phyloP scores from a whole-genome alignment of 2,329 filamentous ascomycete genomes.

The Coniella vitis region DNA sequence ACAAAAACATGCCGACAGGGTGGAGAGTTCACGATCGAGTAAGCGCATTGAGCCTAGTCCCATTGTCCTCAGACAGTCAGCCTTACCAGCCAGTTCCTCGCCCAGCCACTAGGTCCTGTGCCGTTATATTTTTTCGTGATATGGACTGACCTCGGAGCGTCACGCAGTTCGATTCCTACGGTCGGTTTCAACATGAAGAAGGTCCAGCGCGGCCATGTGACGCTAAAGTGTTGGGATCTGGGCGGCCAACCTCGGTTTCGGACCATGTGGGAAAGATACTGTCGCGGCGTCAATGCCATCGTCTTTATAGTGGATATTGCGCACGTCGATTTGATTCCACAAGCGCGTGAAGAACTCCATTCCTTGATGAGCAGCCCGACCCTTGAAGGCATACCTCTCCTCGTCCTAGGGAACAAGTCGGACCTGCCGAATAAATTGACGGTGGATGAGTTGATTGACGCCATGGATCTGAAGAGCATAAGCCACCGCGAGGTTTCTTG shows the following conservation, averaged over 20 bases:
- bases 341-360: constrained; percentile 89
- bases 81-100: not conserved
- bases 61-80: constrained; percentile 17
- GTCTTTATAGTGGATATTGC: constrained; percentile 98
- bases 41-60: constrained; percentile 39
- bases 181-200: constrained; percentile 99
- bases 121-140: constrained; percentile 28
- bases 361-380: constrained; percentile 77
- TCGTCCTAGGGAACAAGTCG: constrained; percentile 96
- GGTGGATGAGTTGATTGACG: constrained; percentile 92
- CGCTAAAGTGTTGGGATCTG: constrained; percentile 98
- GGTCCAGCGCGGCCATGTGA: constrained; percentile 96
- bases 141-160: constrained; percentile 21
- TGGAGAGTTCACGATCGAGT: constrained; percentile 98
- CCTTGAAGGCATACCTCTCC: constrained; percentile 80
- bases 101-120: constrained; percentile 7
- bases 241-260: constrained; percentile 95
- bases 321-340: constrained; percentile 70
- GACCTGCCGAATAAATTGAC: constrained; percentile 86
- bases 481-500: constrained; percentile 92
- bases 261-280: constrained; percentile 99
- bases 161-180: constrained; percentile 84
- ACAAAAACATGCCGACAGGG: constrained; percentile 52
- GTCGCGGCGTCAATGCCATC: constrained; percentile 93
- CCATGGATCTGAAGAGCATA: constrained; percentile 82